Conservation (phyloP, 805 yeast species). For the Scheffersomyces lignosus region DNA sequence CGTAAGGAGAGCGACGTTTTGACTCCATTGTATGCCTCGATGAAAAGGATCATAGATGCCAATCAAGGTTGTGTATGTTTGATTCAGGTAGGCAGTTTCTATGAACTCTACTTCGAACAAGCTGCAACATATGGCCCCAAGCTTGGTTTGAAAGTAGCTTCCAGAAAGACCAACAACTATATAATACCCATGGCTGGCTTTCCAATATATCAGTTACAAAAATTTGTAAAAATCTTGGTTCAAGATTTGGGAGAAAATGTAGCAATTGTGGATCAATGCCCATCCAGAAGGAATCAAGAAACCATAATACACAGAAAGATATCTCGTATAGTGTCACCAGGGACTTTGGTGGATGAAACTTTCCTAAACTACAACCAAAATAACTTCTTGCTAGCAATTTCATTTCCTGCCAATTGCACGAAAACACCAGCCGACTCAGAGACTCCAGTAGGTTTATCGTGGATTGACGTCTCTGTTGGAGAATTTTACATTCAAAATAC, state of each 20-base stretch:
- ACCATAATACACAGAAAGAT: slow-evolving; percentile 62
- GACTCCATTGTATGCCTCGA: slow-evolving; percentile 37
- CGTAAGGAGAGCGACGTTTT: slow-evolving; percentile 27
- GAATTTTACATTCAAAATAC: slow-evolving; percentile 69
- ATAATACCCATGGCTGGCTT: slow-evolving; percentile 86
- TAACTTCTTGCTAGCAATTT: slow-evolving; percentile 67
- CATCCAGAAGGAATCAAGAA: slow-evolving; percentile 18
- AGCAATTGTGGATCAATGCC: slow-evolving; percentile 75
- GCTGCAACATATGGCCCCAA: slow-evolving; percentile 72
- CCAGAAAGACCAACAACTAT: slow-evolving; percentile 44
- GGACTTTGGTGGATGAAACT: slow-evolving; percentile 86
- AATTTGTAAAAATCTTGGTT: slow-evolving; percentile 73
- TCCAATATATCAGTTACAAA: slow-evolving; percentile 68
- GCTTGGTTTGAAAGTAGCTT: slow-evolving; percentile 71
- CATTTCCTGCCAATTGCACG: slow-evolving; percentile 52
- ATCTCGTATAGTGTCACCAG: slow-evolving; percentile 84
- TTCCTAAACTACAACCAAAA: slow-evolving; percentile 71
- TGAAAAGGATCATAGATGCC: slow-evolving; percentile 29
- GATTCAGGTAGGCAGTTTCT: slow-evolving; percentile 85
- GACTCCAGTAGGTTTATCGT: slow-evolving; percentile 65
- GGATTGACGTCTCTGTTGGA: slow-evolving; percentile 91
- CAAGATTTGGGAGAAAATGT: slow-evolving; percentile 69
- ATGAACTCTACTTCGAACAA: slow-evolving; percentile 86
- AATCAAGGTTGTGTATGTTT: slow-evolving; percentile 41
- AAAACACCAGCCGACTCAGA: slow-evolving; percentile 40